phyloP scores from a whole-genome alignment of 179 eudicot species.

The Gypsophila paniculata region DNA sequence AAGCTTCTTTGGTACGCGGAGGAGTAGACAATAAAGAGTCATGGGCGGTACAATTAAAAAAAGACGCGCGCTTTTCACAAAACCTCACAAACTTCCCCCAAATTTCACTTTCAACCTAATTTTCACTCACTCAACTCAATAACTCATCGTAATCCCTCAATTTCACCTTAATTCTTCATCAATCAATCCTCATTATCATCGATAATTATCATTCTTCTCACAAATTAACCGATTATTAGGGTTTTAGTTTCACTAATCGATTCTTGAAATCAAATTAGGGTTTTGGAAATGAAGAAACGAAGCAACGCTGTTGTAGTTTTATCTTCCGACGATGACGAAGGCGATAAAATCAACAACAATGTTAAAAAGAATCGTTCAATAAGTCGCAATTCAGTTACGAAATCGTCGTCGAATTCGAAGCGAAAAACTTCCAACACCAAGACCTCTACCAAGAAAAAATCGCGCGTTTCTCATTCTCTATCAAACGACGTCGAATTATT shows the following conservation, averaged over 20 bases:
- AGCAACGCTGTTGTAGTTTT: slow-evolving; percentile 32
- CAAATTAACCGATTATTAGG: slow-evolving; percentile 26
- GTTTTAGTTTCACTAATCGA: slow-evolving; percentile 10
- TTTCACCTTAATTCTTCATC: slow-evolving; percentile 1
- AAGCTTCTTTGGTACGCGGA: not conserved
- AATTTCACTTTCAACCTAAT: not conserved
- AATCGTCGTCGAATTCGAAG: slow-evolving; percentile 18
- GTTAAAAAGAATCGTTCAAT: slow-evolving; percentile 1
- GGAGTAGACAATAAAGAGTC: not conserved
- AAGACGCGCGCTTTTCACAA: not conserved
- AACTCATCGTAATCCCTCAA: too few relatives aligned
- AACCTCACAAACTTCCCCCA: too few relatives aligned
- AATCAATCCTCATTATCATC: not conserved
- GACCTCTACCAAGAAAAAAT: slow-evolving; percentile 35
- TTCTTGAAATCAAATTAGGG: not conserved
- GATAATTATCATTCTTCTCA: not conserved
- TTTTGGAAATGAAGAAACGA: slow-evolving; percentile 40
- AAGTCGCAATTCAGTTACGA: too few relatives aligned
- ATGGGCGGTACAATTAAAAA: not conserved
- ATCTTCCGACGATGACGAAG: slow-evolving; percentile 54
- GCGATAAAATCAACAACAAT: not conserved
- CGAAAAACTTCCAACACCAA: slow-evolving; percentile 22
- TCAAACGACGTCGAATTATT: slow-evolving; percentile 21
- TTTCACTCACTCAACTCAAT: not conserved
- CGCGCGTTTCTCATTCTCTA: slow-evolving; percentile 33